Conservation (phyloP, 352 stramenopile genomes). For the Pythium utonaiense region DNA sequence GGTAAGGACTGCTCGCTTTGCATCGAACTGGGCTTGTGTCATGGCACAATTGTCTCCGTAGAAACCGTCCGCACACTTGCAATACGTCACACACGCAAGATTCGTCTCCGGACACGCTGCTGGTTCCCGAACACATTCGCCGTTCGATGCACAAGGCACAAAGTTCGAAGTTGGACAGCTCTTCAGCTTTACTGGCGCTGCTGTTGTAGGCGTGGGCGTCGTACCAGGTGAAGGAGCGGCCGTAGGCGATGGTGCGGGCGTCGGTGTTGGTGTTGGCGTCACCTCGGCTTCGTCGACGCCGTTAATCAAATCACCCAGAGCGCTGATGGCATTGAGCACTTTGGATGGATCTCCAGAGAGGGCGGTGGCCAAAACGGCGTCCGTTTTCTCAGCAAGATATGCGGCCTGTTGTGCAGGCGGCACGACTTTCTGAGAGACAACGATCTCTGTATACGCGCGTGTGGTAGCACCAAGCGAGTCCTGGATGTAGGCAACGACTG, state of each 20-base stretch:
- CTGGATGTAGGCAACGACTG: conserved; percentile 57
- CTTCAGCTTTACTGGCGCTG: conserved; percentile 32
- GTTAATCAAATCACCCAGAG: conserved; percentile 63
- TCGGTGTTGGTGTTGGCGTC: conserved; percentile 15
- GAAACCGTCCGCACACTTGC: conserved; percentile 39
- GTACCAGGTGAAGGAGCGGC: conserved; percentile 13
- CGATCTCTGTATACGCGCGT: conserved; percentile 46
- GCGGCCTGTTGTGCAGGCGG: conserved; percentile 37
- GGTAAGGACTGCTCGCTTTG: conserved; percentile 44
- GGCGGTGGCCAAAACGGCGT: conserved; percentile 41
- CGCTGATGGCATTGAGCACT: conserved; percentile 61
- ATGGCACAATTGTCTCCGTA: conserved; percentile 63
- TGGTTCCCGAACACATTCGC: conserved; percentile 45
- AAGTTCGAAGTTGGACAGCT: conserved; percentile 43
- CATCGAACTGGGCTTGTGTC: conserved; percentile 43
- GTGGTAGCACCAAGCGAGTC: conserved; percentile 48
- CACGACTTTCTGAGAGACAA: conserved; percentile 42
- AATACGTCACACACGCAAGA: conserved; percentile 47
- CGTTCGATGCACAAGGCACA: conserved; percentile 42
- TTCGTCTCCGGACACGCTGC: conserved; percentile 39
- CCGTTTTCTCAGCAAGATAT: conserved; percentile 57
- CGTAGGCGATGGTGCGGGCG: too few relatives aligned
- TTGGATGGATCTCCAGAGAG: conserved; percentile 52
- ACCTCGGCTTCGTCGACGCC: conserved; percentile 29
- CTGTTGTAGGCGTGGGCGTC: conserved; percentile 17